phyloP scores from a whole-genome alignment of 352 stramenopile genomes.

The Phytopythium montanum region DNA sequence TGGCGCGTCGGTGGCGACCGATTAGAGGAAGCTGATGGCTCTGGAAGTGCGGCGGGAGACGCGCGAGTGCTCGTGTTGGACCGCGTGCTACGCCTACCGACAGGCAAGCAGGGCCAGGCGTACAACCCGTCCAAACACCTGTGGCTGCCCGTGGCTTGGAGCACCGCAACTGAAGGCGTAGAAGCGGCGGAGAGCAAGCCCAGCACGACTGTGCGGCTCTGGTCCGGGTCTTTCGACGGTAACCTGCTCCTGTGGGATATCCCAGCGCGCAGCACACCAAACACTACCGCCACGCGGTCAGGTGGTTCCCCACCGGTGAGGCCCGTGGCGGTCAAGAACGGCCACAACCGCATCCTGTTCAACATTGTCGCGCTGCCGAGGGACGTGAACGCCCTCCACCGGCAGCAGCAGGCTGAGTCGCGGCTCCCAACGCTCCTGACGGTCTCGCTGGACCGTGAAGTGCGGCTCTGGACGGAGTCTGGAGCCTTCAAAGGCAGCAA shows the following conservation, averaged over 20 bases:
- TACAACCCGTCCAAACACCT: conserved; percentile 65
- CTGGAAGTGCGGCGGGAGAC: neutral
- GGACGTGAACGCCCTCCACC: neutral
- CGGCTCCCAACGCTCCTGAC: conserved; percentile 33
- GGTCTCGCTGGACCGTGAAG: conserved; percentile 62
- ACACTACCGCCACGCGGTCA: conserved; percentile 12
- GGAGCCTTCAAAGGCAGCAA: neutral
- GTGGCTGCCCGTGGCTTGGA: conserved; percentile 74
- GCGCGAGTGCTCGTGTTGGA: conserved; percentile 12
- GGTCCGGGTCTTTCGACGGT: conserved; percentile 70
- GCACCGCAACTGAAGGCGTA: conserved; percentile 1
- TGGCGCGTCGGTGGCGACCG: conserved; percentile 27
- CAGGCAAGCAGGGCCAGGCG: conserved; percentile 55
- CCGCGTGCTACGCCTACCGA: conserved; percentile 44
- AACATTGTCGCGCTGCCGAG: conserved; percentile 36
- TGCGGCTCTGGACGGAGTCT: conserved; percentile 54
- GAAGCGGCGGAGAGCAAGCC: neutral
- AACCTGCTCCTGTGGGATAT: conserved; percentile 62
- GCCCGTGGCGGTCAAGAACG: conserved; percentile 50
- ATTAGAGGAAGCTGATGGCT: neutral
- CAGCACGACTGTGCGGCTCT: conserved; percentile 30
- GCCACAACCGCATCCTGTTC: conserved; percentile 64
- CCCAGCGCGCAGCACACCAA: conserved; percentile 1
- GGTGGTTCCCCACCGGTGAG: conserved; percentile 15
- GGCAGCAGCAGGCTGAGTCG: neutral